phyloP scores from a whole-genome alignment of 805 yeast species.

The Pichia gijzeniarum region DNA sequence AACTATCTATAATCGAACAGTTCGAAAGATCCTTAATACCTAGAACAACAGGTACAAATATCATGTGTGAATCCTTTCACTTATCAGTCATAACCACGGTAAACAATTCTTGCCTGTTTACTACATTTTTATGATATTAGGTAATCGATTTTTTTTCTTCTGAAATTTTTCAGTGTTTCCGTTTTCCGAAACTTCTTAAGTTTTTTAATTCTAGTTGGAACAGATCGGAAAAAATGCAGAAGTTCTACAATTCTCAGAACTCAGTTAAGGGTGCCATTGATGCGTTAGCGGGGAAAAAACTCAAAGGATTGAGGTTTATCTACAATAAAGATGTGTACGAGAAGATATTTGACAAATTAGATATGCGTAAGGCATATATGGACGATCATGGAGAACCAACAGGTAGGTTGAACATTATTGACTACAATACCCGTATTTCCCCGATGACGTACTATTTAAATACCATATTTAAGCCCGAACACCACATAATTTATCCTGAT shows the following conservation, averaged over 20 bases:
- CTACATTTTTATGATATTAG: too few relatives aligned
- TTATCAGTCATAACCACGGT: too few relatives aligned
- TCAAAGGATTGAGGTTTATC: conserved; percentile 12
- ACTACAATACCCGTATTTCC: conserved; percentile 54
- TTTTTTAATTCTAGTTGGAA: too few relatives aligned
- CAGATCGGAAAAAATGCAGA: conserved; percentile 11
- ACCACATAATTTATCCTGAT: conserved; percentile 48
- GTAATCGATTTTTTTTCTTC: not conserved
- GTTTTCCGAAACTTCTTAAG: not conserved
- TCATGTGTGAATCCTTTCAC: too few relatives aligned
- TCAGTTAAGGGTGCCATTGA: conserved; percentile 8
- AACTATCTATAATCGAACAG: too few relatives aligned
- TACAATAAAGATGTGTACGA: conserved; percentile 19
- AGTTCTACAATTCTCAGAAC: conserved; percentile 8
- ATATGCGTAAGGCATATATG: conserved; percentile 32
- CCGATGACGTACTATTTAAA: conserved; percentile 58
- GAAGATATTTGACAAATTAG: conserved; percentile 41
- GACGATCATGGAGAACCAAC: conserved; percentile 23
- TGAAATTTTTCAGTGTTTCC: not conserved
- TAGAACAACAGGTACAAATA: too few relatives aligned
- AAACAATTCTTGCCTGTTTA: too few relatives aligned
- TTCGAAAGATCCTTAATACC: too few relatives aligned
- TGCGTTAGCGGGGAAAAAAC: not conserved
- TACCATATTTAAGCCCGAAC: conserved; percentile 51
- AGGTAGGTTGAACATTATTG: conserved; percentile 44